Evolutionary conservation across 768 basidiomycete species (phyloP).

Genomic region (Pulveroboletus sp.): DNA sequence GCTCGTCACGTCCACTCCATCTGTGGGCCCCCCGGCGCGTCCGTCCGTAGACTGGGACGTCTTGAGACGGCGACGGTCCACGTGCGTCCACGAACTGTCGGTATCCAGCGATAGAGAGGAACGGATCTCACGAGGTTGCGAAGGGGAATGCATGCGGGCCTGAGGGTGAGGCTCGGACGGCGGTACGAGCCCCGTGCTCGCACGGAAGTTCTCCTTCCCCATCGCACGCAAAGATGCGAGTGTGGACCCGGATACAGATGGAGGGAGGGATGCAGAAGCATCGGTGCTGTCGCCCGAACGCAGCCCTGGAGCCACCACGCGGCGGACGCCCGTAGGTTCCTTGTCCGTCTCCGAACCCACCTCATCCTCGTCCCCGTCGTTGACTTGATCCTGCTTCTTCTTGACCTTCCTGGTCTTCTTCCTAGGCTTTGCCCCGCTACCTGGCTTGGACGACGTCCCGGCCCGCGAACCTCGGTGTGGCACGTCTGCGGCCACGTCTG

Average conservation of each 20-base stretch:
- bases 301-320: neutral
- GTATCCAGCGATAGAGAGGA: constrained; percentile 37
- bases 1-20: constrained; percentile 37
- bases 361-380: neutral
- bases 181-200: constrained; percentile 4
- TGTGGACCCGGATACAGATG: neutral
- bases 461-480: neutral
- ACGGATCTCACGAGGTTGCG: constrained; percentile 16
- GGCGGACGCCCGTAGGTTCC: constrained; percentile 1
- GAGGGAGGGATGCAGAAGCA: constrained; percentile 7
- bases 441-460: constrained; percentile 24
- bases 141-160: neutral
- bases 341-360: constrained; percentile 12
- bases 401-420: constrained; percentile 44
- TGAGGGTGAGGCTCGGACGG: constrained; percentile 24
- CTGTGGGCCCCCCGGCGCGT: constrained; percentile 10
- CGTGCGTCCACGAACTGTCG: constrained; percentile 69
- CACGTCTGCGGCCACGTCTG: neutral
- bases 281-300: constrained; percentile 18
- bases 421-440: constrained; percentile 32
- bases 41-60: constrained; percentile 8
- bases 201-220: constrained; percentile 2
- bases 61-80: constrained; percentile 41
- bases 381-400: constrained; percentile 5
- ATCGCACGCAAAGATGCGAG: neutral